Conservation (phyloP, 345 rosid species). For the Rhizophora mangle region DNA sequence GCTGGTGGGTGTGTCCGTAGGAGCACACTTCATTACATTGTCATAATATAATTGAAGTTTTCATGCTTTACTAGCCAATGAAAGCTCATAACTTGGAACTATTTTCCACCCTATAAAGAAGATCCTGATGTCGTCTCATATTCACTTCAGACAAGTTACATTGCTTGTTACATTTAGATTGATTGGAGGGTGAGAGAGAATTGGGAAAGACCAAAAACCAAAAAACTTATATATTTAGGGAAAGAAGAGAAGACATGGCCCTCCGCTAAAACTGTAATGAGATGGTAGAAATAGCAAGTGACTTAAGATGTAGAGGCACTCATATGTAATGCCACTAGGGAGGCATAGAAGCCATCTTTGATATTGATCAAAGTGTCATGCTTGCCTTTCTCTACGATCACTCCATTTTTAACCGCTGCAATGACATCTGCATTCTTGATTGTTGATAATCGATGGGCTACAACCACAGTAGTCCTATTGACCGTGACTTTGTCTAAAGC, state of each 20-base stretch:
- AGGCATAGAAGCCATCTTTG: constrained; percentile 53
- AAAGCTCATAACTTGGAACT: not conserved
- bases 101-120: not conserved
- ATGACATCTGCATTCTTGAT: constrained; percentile 59
- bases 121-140: no score
- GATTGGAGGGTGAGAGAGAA: not conserved
- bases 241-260: not conserved
- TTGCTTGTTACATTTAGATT: no score
- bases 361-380: constrained; percentile 51
- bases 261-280: not conserved
- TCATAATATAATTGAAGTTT: no score
- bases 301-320: constrained; percentile 25
- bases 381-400: constrained; percentile 59
- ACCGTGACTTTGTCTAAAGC: constrained; percentile 58
- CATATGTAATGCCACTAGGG: constrained; percentile 54
- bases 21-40: no score
- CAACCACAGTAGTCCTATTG: constrained; percentile 55
- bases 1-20: no score
- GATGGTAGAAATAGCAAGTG: not conserved
- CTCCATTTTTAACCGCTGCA: constrained; percentile 59
- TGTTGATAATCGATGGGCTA: constrained; percentile 67
- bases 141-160: no score
- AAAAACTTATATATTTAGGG: not conserved
- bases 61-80: no score
- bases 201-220: not conserved